phyloP scores from a whole-genome alignment of 352 stramenopile genomes.

The Phytophthora pinifolia region DNA sequence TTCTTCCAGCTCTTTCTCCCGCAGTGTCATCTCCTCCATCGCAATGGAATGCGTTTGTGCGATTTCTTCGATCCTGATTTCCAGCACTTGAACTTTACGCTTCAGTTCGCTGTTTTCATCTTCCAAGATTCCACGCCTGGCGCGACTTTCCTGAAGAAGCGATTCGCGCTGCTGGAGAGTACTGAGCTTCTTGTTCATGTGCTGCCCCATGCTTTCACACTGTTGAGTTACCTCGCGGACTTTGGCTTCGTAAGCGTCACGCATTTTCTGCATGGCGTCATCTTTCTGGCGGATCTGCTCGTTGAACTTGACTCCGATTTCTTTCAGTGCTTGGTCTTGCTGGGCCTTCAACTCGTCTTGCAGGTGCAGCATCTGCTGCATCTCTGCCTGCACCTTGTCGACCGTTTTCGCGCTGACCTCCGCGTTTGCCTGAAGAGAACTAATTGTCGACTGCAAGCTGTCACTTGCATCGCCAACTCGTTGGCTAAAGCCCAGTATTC shows the following conservation, averaged over 20 bases:
- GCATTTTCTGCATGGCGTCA: slow-evolving; percentile 49
- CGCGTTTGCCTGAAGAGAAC: slow-evolving; percentile 45
- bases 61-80: slow-evolving; percentile 77
- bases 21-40: slow-evolving; percentile 60
- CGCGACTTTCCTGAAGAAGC: slow-evolving; percentile 63
- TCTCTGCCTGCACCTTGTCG: slow-evolving; percentile 56
- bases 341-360: slow-evolving; percentile 58
- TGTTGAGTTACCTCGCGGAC: slow-evolving; percentile 60
- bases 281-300: slow-evolving; percentile 77
- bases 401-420: slow-evolving; percentile 47
- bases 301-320: slow-evolving; percentile 52
- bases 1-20: slow-evolving; percentile 54
- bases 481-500: slow-evolving; percentile 56
- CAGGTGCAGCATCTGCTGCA: slow-evolving; percentile 55
- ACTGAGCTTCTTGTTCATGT: slow-evolving; percentile 77
- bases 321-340: slow-evolving; percentile 69
- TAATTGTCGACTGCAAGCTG: slow-evolving; percentile 55
- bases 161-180: slow-evolving; percentile 69
- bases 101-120: slow-evolving; percentile 80
- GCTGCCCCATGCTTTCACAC: slow-evolving; percentile 67
- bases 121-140: slow-evolving; percentile 54
- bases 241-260: slow-evolving; percentile 66
- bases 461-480: slow-evolving; percentile 53
- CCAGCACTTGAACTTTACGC: slow-evolving; percentile 74
- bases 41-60: slow-evolving; percentile 59